Conservation (phyloP, 2,329 filamentous ascomycete species). For the Cytospora piceae region DNA sequence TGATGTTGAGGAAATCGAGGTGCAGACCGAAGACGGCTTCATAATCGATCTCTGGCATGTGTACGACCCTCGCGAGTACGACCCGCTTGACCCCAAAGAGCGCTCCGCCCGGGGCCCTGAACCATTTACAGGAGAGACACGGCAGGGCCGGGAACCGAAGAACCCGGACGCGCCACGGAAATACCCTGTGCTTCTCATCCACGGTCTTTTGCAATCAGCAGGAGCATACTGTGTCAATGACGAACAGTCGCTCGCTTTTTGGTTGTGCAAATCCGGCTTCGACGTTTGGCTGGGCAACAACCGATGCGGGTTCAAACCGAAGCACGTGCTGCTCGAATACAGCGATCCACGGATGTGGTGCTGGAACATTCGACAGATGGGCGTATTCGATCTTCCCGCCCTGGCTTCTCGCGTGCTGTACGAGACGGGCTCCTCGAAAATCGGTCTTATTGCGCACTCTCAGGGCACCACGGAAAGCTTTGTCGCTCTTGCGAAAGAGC, state of each 20-base stretch:
- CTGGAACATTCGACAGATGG: slow-evolving; percentile 96
- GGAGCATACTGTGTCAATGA: slow-evolving; percentile 91
- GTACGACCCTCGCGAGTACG: slow-evolving; percentile 79
- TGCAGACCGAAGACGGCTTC: slow-evolving; percentile 93
- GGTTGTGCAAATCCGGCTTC: slow-evolving; percentile 87
- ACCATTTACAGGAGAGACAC: slow-evolving; percentile 57
- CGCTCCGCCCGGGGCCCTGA: slow-evolving; percentile 62
- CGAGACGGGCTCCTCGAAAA: slow-evolving; percentile 81
- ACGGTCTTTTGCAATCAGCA: slow-evolving; percentile 84
- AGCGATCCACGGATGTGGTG: slow-evolving; percentile 91
- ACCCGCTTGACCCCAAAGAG: slow-evolving; percentile 51
- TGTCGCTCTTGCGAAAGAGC: slow-evolving; percentile 86
- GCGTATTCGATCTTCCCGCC: slow-evolving; percentile 83
- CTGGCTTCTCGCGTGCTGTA: slow-evolving; percentile 77
- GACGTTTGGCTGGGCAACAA: slow-evolving; percentile 98
- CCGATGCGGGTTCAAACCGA: slow-evolving; percentile 80
- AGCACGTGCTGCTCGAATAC: slow-evolving; percentile 71
- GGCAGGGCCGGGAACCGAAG: slow-evolving; percentile 41
- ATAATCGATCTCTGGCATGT: slow-evolving; percentile 88
- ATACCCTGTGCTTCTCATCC: slow-evolving; percentile 85
- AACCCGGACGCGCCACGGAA: slow-evolving; percentile 53
- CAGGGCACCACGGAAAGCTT: slow-evolving; percentile 91
- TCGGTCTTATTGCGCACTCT: slow-evolving; percentile 84
- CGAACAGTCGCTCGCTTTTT: slow-evolving; percentile 88
- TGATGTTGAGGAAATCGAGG: slow-evolving; percentile 79